Evolutionary conservation across 2,329 filamentous ascomycete genomes (phyloP), one percentile per base, ranked within the genome.

Genomic region (Cadophora gregata): DNA sequence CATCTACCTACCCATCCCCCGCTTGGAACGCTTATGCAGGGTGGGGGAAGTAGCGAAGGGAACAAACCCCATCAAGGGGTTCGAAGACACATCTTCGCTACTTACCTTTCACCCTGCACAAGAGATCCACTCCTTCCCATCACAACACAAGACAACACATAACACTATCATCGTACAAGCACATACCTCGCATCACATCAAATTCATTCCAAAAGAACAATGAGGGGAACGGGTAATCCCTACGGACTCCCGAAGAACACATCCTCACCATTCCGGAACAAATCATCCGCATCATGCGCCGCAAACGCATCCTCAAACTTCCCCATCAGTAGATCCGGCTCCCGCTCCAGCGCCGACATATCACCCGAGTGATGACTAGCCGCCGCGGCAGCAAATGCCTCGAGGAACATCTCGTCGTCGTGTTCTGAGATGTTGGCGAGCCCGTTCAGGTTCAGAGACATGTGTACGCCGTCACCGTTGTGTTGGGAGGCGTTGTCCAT

Each of bases 391-490:
- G 74, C 71, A 62, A 78, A 78, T 9, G 76, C 73, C 42, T 77
- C 74, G 4, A 78, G 69, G 50, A 78, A 78, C 74, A 78, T 75
- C 60, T 77, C 74, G 55, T 78, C 76, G 38, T 77, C 76, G 25
- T 76, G 74, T 63, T 76, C 72, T 9, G 72, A 69, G 55, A 75
- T 74, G 42, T 74, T 72, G 19, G 66, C 67, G 9, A 74, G 55
- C 14, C 45, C 56, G 36, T 55, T 58, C 27, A 70, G 21, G 42
- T 55, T 58, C 33, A 70, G 25, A 38, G 65, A 67, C 38, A 67
- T 67, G 12, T 62, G 50, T 24, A 70, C 38, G 9, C 67, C 62
- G 29, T 73, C 72, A n/a, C 67, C 72, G 53, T 47, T 47, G 42
- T 71, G 70, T 33, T 71, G 72, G 7, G 71, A 71, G 29, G 50